phyloP scores from a whole-genome alignment of 2,329 filamentous ascomycete species.

The Chaetomium olivaceum region DNA sequence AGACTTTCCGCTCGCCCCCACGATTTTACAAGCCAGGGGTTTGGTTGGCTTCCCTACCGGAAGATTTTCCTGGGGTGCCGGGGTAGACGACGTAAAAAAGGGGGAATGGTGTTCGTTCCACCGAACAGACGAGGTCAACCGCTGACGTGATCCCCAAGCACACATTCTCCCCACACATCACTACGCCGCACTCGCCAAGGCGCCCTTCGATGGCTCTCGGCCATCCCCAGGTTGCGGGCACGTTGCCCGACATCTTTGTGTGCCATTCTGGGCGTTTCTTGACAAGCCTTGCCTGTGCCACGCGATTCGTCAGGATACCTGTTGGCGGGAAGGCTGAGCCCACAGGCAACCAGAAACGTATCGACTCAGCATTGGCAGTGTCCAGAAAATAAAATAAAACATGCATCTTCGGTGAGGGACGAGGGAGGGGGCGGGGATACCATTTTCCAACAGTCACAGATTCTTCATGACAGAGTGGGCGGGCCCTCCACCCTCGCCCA shows the following conservation, averaged over 20 bases:
- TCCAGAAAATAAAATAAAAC: not conserved
- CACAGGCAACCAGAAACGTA: slow-evolving; percentile 24
- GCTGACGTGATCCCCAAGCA: slow-evolving; percentile 29
- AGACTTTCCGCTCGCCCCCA: slow-evolving; percentile 19
- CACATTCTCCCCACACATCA: slow-evolving; percentile 13
- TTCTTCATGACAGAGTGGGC: not conserved
- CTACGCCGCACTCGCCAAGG: not conserved
- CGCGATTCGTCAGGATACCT: slow-evolving; percentile 20
- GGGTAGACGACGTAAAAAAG: slow-evolving; percentile 4
- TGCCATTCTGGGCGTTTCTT: not conserved
- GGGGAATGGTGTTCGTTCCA: slow-evolving; percentile 2
- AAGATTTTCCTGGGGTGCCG: slow-evolving; percentile 23
- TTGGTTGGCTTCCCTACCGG: slow-evolving; percentile 16
- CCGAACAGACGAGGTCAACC: slow-evolving; percentile 13
- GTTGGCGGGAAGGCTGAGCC: slow-evolving; percentile 24
- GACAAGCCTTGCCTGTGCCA: slow-evolving; percentile 9
- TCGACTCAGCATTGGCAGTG: slow-evolving; percentile 15
- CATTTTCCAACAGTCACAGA: slow-evolving; percentile 12
- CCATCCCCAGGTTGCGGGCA: not conserved
- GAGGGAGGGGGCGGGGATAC: not conserved
- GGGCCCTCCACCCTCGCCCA: not conserved
- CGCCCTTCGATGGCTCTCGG: not conserved
- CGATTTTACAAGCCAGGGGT: slow-evolving; percentile 17
- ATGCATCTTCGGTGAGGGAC: slow-evolving; percentile 14
- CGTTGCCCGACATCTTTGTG: slow-evolving; percentile 11